Base-by-base conservation (phyloP, 495 filamentous ascomycete species). In the Darksidea phi region DNA sequence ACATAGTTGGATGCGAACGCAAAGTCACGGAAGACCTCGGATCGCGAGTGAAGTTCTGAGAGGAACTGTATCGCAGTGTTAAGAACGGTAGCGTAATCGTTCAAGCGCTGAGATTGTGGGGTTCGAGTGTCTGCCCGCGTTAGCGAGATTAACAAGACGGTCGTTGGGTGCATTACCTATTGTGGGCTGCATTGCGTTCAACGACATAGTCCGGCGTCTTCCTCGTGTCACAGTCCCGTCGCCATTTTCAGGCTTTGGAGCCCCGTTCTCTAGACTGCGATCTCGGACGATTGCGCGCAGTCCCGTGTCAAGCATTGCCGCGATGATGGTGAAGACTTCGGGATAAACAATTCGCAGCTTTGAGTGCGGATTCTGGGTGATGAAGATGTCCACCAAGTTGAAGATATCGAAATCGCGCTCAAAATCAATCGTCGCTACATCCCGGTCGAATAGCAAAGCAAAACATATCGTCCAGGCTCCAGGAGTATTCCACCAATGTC, bases 381-480 rank as follows among this genome's bases (percentile, higher is more conserved):
- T 63, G 68, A 97, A 95, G 4, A 82, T 79, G 46, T 90, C 86
- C 11, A 90, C 67, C 2, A 97, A 80, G 46, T 78, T 84, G 70
- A 83, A 87, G 18, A 87, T 79, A 59, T 91, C 86, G 67, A 96
- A 87, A 6, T 86, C 79, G 61, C 80, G 80, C 56, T 88, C 83
- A 66, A 89, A 83, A 67, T 91, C 80, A 64, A 95, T 80, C 36
- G 84, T 79, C 37, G 84, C 86, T 60, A 94, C 81, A 70, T 96
- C 91, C 49, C 81, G 78, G 15, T 88, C 90, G 71, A 98, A 95
- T 10, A 98, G 75, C 47, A 97, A 87, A 48, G 89, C 84, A 74
- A 98, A 93, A 69, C 89, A 91, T 36, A 94, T 86, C 6, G 87
- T 85, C 95, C 95, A 98, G 26, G 97, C 71, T 7, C 84, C 80